Conservation (phyloP, 2,329 filamentous ascomycete genomes). For the Neodidymelliopsis sp. region DNA sequence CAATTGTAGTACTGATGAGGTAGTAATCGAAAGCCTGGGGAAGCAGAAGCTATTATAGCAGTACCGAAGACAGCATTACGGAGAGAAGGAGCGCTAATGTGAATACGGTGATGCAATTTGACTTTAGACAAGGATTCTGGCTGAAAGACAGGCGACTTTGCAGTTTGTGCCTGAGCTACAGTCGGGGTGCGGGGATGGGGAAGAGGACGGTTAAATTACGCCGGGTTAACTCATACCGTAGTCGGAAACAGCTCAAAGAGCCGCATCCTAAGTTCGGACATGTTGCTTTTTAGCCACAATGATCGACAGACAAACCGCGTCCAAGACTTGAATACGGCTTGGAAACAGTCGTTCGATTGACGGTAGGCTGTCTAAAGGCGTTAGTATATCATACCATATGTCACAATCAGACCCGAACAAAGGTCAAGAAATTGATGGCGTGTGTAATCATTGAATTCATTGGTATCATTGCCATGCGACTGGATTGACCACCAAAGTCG, state of each 20-base stretch:
- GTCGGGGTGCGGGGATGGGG: conserved; percentile 32
- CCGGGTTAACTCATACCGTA: conserved; percentile 25
- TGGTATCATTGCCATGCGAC: conserved; percentile 11
- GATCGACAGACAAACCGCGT: conserved; percentile 21
- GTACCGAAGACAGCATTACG: not conserved
- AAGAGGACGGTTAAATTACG: conserved; percentile 45
- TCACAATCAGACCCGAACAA: not conserved
- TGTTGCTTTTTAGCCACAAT: conserved; percentile 25
- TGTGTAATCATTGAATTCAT: conserved; percentile 7
- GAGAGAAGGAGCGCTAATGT: conserved; percentile 2
- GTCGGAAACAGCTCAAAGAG: not conserved
- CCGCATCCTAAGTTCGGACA: conserved; percentile 2
- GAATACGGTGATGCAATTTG: conserved; percentile 10
- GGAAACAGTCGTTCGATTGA: no score
- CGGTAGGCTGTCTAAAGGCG: not conserved
- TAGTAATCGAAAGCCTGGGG: not conserved
- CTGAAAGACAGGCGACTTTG: conserved; percentile 7
- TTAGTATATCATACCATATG: not conserved
- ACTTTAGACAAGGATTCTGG: conserved; percentile 26
- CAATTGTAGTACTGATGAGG: not conserved
- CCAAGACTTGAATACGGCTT: not conserved
- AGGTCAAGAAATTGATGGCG: not conserved
- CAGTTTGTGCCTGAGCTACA: conserved; percentile 28
- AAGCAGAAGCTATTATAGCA: conserved; percentile 1
- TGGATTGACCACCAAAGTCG: not conserved